Base-by-base conservation (phyloP, 306 rosid species). In the Castanospermum australe region DNA sequence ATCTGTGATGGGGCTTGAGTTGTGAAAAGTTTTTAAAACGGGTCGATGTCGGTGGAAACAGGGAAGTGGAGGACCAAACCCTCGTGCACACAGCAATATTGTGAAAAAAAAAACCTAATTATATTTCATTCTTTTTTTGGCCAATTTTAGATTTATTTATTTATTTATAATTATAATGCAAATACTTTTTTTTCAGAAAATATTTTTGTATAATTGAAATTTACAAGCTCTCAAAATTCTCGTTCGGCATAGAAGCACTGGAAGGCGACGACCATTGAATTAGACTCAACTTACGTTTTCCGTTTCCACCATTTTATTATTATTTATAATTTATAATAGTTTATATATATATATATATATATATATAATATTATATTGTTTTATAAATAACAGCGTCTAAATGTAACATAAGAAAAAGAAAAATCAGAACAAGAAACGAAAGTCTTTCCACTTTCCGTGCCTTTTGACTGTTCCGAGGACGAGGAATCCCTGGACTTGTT, bases 391-490 rank as follows among this genome's bases (percentile, higher is more conserved):
- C n/a, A 74, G 42, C 5, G 65, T 48, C 41, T 57, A 24, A 63
- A 63, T 36, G 48, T 30, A 36, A 42, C 38, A 77, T 4, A 32
- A 18, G 57, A 20, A 5, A 21, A 42, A 75, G 86, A 77, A 71
- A 24, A 70, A 59, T 71, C 51, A 65, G 70, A 73, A 74, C 3
- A 44, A 82, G 30, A 74, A 69, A 55, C 39, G 50, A 69, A 84
- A 81, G 82, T 41, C 67, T 50, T 64, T 64, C 79, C 71, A 84
- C 87, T 84, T 85, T 89, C 80, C 67, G 52, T 81, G 75, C 68
- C 82, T 79, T 77, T 86, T 81, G 86, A 87, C 93, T 77, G 83
- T 92, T 85, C 82, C 87, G 81, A 80, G 83, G 78, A 79, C 73
- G 81, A 71, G 75, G 73, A 90, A 64, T 86, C 83, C 78, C 83